Evolutionary conservation across 345 rosid species (phyloP), one percentile per base, ranked within the genome.

Genomic region (Sonneratia caseolaris): DNA sequence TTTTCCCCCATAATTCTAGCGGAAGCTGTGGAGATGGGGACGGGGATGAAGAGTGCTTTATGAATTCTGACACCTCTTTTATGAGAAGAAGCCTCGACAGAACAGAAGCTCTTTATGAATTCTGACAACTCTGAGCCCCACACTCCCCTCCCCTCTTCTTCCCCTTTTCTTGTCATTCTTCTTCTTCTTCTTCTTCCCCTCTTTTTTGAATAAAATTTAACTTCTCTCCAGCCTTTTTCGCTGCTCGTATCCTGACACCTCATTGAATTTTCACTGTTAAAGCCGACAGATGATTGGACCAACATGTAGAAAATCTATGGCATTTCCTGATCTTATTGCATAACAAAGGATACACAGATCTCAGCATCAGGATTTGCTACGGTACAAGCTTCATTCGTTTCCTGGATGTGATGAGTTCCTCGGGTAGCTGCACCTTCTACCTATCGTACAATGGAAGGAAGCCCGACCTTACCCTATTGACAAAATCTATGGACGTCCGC

Each of bases 61-160:
- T 19, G 37, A 35, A 6, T 84, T 86, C 90, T 75, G 86, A 84
- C 84, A 84, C 85, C 88, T 81, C 88, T 81, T 80, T 81, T 84
- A 80, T 83, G 88, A 84, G 91, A 70, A 68, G 84, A 77, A 78
- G 64, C 35, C 75, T 80, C 51, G 43, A 69, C 2, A 14, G 32
- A 27, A 69, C 2, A 14, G 32, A 27, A 67, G 80, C 78, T 81
- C 84, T 80, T 77, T 80, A n/a, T n/a, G n/a, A n/a, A n/a, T n/a
- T n/a, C n/a, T n/a, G n/a, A n/a, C n/a, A 73, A 76, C 32, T 79
- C 90, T 86, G 85, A 88, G 88, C 85, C 85, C 45, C 35, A 15
- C 0, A 27, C 3, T 9, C 45, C 43, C 45, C 45, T 42, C 45
- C 45, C 45, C 45, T 42, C 7, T 42, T 42, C 45, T 42, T 9